Evolutionary conservation across 139 green algal species (phyloP), one percentile per base, ranked within the genome.

Genomic region (Penium margaritaceum): DNA sequence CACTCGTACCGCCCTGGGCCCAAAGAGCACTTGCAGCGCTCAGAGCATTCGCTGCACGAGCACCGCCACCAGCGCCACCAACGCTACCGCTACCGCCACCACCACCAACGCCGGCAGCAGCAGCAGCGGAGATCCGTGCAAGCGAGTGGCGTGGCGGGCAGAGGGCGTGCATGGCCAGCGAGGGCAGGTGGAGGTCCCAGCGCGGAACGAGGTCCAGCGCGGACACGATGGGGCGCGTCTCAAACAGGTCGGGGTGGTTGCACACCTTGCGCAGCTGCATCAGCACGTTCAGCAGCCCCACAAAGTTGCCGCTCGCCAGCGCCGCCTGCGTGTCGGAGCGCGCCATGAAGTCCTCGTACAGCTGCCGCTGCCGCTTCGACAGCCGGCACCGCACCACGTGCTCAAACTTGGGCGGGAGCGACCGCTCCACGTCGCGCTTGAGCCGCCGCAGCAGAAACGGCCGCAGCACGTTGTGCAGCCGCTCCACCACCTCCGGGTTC

Each of bases 181-280:
- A 70, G 17, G 60, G 75, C n/a, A 66, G 38, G 24, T 74, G 73
- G 15, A 39, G 29, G 21, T 39, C 39, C 2, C 75, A 6, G 30
- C 15, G 29, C 44, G 36, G 47, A 36, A 71, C 9, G 55, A 82
- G 64, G 84, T 98, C 94, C 51, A 89, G 95, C 3, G 93, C 81
- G 2, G 84, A 91, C 2, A 96, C 80, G 61, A 98, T 98, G 19
- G 90, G 70, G 1, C 93, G 85, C 0, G 88, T 90, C 75, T 97
- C 93, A 84, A 98, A 98, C 34, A 98, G 77, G 83, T 98, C 93
- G 5, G 93, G 93, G 79, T 98, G 93, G 84, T 98, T 98, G 86
- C 93, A 98, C 35, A 97, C 91, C 85, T 98, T 98, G 58, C 94
- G 82, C 74, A 98, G 89, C 87, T 96, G 91, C 94, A 98, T 98